These are phyloP conservation scores for Aspergillus sclerotiicarbonarius DNA, from an alignment of 495 filamentous ascomycete genomes.

Conservation along the genomic window DNA sequence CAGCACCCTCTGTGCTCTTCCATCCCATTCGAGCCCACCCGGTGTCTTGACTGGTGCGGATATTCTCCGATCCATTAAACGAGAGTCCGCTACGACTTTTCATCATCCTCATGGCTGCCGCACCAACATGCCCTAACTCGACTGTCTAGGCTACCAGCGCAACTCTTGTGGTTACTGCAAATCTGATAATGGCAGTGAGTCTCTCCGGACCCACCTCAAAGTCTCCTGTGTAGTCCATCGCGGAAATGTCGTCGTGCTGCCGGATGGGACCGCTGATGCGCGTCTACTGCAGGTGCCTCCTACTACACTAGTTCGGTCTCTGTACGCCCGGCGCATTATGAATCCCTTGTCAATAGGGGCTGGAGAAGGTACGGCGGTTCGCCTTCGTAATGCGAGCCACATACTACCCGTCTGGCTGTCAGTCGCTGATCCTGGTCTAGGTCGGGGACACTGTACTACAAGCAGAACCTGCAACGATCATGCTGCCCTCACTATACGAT, in stretches of 20 bases:
- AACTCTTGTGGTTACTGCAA: constrained; percentile 58
- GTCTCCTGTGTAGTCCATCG: constrained; percentile 5
- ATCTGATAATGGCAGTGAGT: constrained; percentile 52
- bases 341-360: constrained; percentile 76
- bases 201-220: constrained; percentile 13
- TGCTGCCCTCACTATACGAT: constrained; percentile 98
- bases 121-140: constrained; percentile 18
- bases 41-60: not conserved
- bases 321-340: constrained; percentile 72
- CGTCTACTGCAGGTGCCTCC: constrained; percentile 62
- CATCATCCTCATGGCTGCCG: constrained; percentile 5
- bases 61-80: not conserved
- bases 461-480: constrained; percentile 75
- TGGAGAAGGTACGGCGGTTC: constrained; percentile 71
- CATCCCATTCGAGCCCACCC: not conserved
- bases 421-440: constrained; percentile 36
- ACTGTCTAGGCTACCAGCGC: constrained; percentile 45
- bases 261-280: constrained; percentile 16
- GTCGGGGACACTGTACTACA: constrained; percentile 83
- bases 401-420: not conserved
- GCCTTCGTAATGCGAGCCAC: not conserved
- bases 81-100: not conserved
- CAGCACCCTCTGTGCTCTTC: not conserved
- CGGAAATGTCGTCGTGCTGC: constrained; percentile 17
- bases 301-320: constrained; percentile 74